Evolutionary conservation across 2,329 filamentous ascomycete species (phyloP).

Genomic region (Tolypocladium inflatum): DNA sequence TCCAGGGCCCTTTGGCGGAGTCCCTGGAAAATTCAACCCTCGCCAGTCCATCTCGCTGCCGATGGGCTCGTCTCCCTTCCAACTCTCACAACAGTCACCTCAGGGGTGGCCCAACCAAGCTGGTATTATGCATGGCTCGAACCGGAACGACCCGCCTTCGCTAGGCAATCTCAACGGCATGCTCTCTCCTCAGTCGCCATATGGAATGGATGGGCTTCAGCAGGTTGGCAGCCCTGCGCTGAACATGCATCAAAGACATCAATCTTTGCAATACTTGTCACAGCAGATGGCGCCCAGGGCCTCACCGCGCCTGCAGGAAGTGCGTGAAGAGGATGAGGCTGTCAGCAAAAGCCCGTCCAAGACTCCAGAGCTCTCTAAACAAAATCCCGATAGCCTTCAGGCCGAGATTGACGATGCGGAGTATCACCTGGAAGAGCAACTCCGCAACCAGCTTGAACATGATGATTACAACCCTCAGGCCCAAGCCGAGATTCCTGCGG

Average conservation of each 20-base stretch:
- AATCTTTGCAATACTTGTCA: constrained; percentile 49
- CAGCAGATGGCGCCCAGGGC: constrained; percentile 43
- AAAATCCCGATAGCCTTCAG: constrained; percentile 62
- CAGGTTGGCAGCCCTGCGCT: constrained; percentile 29
- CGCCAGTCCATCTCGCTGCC: constrained; percentile 64
- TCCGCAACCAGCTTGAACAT: constrained; percentile 69
- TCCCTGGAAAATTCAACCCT: constrained; percentile 52
- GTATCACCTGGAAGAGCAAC: constrained; percentile 73
- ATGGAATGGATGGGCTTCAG: constrained; percentile 41
- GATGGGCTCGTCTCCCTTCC: constrained; percentile 55
- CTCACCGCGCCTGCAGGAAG: constrained; percentile 58
- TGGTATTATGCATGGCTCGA: constrained; percentile 42
- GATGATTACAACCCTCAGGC: constrained; percentile 64
- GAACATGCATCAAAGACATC: constrained; percentile 45
- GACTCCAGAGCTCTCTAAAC: constrained; percentile 39
- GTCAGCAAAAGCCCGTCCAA: constrained; percentile 41
- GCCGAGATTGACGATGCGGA: constrained; percentile 79
- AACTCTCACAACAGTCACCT: constrained; percentile 52
- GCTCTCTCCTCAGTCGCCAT: constrained; percentile 56
- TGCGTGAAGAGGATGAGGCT: constrained; percentile 61
- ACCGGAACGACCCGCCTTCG: constrained; percentile 56
- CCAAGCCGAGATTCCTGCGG: constrained; percentile 17
- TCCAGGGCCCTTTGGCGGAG: constrained; percentile 58
- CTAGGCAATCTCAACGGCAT: constrained; percentile 41
- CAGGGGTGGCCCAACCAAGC: constrained; percentile 49